Percentiles rank a stretch among this genome's conserved stretches.
Conservation (phyloP, 257 asterid genomes). For the Nicotiana paniculata region DNA sequence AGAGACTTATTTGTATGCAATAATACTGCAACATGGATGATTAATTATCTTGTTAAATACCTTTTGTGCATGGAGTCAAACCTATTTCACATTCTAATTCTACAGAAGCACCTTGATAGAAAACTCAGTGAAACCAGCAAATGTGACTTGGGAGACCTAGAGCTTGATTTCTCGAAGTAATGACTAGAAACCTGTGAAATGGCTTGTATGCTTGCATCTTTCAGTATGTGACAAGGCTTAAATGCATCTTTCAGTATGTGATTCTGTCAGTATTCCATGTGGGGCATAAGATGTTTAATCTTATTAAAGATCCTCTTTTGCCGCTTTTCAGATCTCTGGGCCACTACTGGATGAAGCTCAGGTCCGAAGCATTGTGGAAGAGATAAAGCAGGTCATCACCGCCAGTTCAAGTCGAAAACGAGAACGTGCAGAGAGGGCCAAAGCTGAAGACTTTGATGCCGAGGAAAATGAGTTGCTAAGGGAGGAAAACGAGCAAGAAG, state of each 20-base stretch:
- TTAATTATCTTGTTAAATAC: background rate
- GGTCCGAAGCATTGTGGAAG: slow-evolving; percentile 91
- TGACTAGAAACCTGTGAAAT: background rate
- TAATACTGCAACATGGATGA: background rate
- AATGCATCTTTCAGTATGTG: background rate
- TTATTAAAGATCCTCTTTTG: background rate
- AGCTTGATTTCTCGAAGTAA: background rate
- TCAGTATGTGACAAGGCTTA: background rate
- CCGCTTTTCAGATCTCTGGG: slow-evolving; percentile 66
- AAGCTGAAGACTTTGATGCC: slow-evolving; percentile 98
- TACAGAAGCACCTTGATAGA: background rate
- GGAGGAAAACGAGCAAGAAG: slow-evolving; percentile 99
- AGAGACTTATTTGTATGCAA: background rate
- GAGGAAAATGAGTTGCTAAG: slow-evolving; percentile 92
- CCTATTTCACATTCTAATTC: background rate
- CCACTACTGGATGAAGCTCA: slow-evolving; percentile 81
- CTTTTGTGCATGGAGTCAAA: background rate
- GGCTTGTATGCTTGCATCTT: background rate
- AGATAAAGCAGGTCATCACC: slow-evolving; percentile 79
- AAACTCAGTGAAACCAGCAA: background rate
- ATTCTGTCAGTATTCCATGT: background rate
- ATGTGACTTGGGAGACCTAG: background rate
- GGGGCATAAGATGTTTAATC: background rate
- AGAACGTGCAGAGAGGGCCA: slow-evolving; percentile 87
- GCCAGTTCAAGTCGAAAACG: slow-evolving; percentile 89